Base-by-base conservation (phyloP, 805 yeast genomes). In the Barnettozyma vustinii region DNA sequence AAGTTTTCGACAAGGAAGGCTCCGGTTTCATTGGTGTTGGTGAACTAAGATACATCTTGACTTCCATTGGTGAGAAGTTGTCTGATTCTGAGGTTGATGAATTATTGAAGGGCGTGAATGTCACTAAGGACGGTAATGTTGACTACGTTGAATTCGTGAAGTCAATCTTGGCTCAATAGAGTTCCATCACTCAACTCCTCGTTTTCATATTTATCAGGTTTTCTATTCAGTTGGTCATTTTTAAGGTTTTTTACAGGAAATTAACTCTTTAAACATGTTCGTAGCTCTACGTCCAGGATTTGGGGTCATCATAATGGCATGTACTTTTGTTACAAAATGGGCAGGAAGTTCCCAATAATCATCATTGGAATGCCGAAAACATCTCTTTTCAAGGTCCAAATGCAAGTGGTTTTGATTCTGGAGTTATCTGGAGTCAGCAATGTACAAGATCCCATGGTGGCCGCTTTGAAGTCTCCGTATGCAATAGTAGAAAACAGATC, bases 11-110 rank as follows among this genome's bases (percentile, higher is more conserved):
- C 72, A 94, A 92, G 73, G 96, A 90, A 56, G 81, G 85, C 55
- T 86, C 97, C 18, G 99, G 99, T 5, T 87, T 84, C 71, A 94
- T 94, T 59, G 96, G 97, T 37, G 96, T 94, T 41, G 99, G 99
- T 50, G 98, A 94, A 71, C 78, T 94, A 61, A 81, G 96, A 67
- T 94, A 94, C 70, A 90, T 94, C 66, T 76, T 94, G 63, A 94
- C 99, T 32, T 86, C 96, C 7, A 83, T 94, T 59, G 99, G 99
- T 52, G 99, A 94, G 70, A 91, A 91, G 70, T 74, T 94, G 58
- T 69, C 86, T 15, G 96, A 90, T 59, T 74, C 81, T 40, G 99
- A 94, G 71, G 97, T 94, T 47, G 97, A 92, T 60, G 99, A 95
- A 69, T 78, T 94, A 59, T 78, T 94, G 63, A 94, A 92, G 71